Base-by-base conservation (phyloP, 768 basidiomycete genomes). In the Boletus vermiculosoides region DNA sequence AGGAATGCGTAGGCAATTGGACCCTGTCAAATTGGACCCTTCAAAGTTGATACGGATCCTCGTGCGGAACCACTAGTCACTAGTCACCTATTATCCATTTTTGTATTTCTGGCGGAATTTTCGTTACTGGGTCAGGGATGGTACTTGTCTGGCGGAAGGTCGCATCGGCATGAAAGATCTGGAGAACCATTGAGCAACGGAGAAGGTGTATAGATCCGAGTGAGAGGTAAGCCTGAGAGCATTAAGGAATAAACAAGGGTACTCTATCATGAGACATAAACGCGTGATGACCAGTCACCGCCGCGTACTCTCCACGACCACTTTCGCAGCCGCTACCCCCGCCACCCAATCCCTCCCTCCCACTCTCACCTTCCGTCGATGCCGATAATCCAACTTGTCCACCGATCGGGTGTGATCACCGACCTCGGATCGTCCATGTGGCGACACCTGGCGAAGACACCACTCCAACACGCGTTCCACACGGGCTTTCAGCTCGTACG, bases 401-500 rank as follows among this genome's bases (percentile, higher is more conserved):
- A 13, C 30, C 16, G 44, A 34, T 16, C 45, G 40, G 15, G 42
- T n/a, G 7, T 5, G 10, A 11, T 50, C 34, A 23, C 25, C 40
- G 11, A 39, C 45, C 37, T 60, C 54, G 20, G 42, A 45, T 48
- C 53, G 22, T 25, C 28, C 52, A 36, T 52, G 52, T 4, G 55
- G 50, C 8, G 79, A 78, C 51, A 83, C 56, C 28, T 75, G 73
- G 54, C 75, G 66, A 58, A 90, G 71, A 57, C 73, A 77, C 77
- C 83, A 86, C 48, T 92, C 86, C 64, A 95, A 78, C 15, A 78
- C 85, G 36, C 66, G 65, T 73, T 96, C 92, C 8, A 86, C 75
- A 28, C 87, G 73, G 13, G 66, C 66, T 68, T 93, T 91, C 45
- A 92, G 64, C 16, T 66, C 72, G 13, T 71, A 60, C 2, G 85